These are phyloP conservation scores for Neurospora sp. DNA, from an alignment of 2,329 filamentous ascomycete genomes.

Conservation along the genomic window DNA sequence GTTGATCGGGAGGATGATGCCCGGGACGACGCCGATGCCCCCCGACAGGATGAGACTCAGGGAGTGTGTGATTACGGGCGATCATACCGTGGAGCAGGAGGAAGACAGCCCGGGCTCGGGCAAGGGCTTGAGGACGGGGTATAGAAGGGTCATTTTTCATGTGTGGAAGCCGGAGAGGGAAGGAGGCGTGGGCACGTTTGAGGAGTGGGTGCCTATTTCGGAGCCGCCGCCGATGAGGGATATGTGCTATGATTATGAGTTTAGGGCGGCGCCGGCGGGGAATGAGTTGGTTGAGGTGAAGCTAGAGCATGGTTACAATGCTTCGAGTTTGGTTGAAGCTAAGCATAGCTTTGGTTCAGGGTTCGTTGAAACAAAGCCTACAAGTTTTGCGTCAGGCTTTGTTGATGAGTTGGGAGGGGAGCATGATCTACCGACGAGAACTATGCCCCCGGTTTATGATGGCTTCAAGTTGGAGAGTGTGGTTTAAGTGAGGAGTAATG, in stretches of 20 bases:
- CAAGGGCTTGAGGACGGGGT: neutral
- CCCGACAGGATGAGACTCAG: constrained; percentile 1
- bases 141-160: constrained; percentile 1
- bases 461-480: neutral
- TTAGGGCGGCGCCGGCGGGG: neutral
- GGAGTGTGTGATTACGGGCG: neutral
- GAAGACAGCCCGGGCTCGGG: neutral
- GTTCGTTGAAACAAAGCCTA: neutral
- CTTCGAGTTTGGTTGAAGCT: neutral
- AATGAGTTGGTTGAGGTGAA: neutral
- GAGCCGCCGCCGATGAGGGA: neutral
- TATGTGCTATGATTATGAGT: neutral
- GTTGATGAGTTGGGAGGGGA: neutral
- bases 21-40: neutral
- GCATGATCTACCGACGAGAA: neutral
- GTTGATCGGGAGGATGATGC: neutral
- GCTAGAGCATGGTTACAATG: neutral
- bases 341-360: neutral
- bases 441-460: neutral
- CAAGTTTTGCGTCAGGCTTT: neutral
- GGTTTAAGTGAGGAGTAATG: neutral
- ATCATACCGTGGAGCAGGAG: neutral
- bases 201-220: constrained; percentile 1
- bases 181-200: neutral
- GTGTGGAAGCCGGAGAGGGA: neutral